A percentile compares a stretch with the other conserved stretches of the same genome.
Conservation (phyloP, 2,329 filamentous ascomycete species). For the Alternaria novae-zelandiae region DNA sequence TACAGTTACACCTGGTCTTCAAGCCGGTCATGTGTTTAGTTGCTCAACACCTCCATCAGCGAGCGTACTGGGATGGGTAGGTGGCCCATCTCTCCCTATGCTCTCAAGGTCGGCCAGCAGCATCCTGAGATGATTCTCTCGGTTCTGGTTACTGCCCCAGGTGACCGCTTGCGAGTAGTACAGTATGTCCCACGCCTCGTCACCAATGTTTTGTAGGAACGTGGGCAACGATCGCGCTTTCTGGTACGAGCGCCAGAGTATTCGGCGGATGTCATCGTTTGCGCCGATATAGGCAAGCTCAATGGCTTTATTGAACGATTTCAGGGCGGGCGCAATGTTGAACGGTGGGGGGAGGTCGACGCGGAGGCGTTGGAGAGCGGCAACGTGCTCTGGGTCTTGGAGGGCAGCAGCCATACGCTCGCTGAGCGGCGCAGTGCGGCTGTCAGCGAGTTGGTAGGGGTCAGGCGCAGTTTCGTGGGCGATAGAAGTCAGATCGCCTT, state of each 20-base stretch:
- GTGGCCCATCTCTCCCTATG: conserved; percentile 43
- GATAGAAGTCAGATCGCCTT: conserved; percentile 22
- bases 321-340: conserved; percentile 40
- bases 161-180: conserved; percentile 48
- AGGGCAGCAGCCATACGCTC: conserved; percentile 34
- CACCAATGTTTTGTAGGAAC: conserved; percentile 39
- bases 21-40: background rate
- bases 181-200: conserved; percentile 48
- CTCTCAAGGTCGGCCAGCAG: conserved; percentile 39
- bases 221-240: conserved; percentile 42
- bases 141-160: conserved; percentile 43
- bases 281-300: conserved; percentile 45
- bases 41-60: conserved; percentile 9
- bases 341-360: conserved; percentile 40
- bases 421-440: conserved; percentile 30
- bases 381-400: conserved; percentile 38
- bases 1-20: conserved; percentile 1
- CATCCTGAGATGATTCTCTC: conserved; percentile 36
- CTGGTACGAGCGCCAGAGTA: conserved; percentile 45
- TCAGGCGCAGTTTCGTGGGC: conserved; percentile 36
- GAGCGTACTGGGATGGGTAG: conserved; percentile 40
- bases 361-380: conserved; percentile 33
- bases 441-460: conserved; percentile 31
- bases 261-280: conserved; percentile 44
- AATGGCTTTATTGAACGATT: conserved; percentile 45